Evolutionary conservation across 2,329 filamentous ascomycete genomes (phyloP).

Genomic region (Aspergillus nomiae): DNA sequence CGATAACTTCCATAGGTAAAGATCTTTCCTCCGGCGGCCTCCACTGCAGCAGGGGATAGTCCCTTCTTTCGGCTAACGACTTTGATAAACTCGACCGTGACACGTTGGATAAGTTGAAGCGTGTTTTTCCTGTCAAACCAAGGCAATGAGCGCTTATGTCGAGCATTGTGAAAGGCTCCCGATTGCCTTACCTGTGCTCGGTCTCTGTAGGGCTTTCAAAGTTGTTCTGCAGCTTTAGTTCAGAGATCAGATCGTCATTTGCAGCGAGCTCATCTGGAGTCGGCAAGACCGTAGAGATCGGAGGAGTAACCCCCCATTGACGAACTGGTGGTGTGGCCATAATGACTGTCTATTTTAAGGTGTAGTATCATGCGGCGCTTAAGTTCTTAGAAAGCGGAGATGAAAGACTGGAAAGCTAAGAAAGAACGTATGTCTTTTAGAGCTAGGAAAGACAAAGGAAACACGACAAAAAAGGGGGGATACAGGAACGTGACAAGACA

Average conservation of each 20-base stretch:
- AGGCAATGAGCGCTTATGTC: conserved; percentile 10
- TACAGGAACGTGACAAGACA: neutral
- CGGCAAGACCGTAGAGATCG: conserved; percentile 76
- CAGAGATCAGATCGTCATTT: conserved; percentile 77
- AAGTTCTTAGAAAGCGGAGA: conserved; percentile 4
- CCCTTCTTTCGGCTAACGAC: conserved; percentile 74
- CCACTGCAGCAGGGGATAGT: conserved; percentile 74
- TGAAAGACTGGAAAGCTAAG: conserved; percentile 3
- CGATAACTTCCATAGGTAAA: conserved; percentile 97
- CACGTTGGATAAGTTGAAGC: conserved; percentile 73
- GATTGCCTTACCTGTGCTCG: conserved; percentile 66
- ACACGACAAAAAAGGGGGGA: neutral
- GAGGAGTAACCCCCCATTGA: conserved; percentile 76
- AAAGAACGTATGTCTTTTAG: conserved; percentile 13
- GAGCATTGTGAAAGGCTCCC: neutral
- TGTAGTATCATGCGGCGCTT: conserved; percentile 18
- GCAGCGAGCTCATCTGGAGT: conserved; percentile 74
- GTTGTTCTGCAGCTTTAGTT: conserved; percentile 85
- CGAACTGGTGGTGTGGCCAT: conserved; percentile 43
- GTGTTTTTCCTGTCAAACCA: conserved; percentile 63
- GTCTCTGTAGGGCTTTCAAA: conserved; percentile 86
- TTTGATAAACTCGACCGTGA: conserved; percentile 85
- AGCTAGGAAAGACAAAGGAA: neutral
- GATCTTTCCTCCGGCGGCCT: conserved; percentile 85
- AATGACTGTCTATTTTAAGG: conserved; percentile 12